These are phyloP conservation scores for Gnomoniopsis smithogilvyi DNA, from an alignment of 2,329 filamentous ascomycete genomes.

Conservation along the genomic window DNA sequence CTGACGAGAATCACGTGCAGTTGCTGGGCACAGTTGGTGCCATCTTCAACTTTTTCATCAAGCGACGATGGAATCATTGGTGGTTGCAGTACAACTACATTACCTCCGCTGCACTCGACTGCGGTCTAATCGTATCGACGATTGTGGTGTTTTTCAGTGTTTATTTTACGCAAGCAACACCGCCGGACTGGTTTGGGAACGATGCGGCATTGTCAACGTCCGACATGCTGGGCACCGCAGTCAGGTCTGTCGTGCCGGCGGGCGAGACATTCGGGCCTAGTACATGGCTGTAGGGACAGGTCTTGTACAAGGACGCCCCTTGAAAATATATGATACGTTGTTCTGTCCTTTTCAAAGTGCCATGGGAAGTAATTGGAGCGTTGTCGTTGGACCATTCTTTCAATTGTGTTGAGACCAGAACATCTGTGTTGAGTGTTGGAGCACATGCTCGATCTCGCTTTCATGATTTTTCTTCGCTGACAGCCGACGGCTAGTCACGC, in stretches of 20 bases:
- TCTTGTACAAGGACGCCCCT: conserved; percentile 1
- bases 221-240: conserved; percentile 41
- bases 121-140: conserved; percentile 62
- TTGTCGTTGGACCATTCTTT: no score
- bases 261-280: conserved; percentile 51
- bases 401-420: no score
- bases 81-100: conserved; percentile 79
- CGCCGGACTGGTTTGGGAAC: conserved; percentile 64
- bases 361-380: no score
- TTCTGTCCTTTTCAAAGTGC: no score
- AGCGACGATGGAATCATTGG: conserved; percentile 65
- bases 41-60: conserved; percentile 66
- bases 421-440: no score
- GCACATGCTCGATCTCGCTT: no score
- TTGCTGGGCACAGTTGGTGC: conserved; percentile 65
- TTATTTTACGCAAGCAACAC: conserved; percentile 52
- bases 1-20: background rate
- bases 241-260: conserved; percentile 37
- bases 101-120: conserved; percentile 68
- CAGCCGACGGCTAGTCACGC: no score
- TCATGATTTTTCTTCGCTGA: no score
- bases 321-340: background rate
- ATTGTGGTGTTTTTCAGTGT: conserved; percentile 69
- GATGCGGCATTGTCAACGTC: conserved; percentile 42
- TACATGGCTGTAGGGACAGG: conserved; percentile 36